A percentile compares a stretch with the other conserved stretches of the same genome.
These are phyloP conservation scores for Nyctanthes arbortristis DNA, from an alignment of 257 asterid genomes.

Conservation along the genomic window DNA sequence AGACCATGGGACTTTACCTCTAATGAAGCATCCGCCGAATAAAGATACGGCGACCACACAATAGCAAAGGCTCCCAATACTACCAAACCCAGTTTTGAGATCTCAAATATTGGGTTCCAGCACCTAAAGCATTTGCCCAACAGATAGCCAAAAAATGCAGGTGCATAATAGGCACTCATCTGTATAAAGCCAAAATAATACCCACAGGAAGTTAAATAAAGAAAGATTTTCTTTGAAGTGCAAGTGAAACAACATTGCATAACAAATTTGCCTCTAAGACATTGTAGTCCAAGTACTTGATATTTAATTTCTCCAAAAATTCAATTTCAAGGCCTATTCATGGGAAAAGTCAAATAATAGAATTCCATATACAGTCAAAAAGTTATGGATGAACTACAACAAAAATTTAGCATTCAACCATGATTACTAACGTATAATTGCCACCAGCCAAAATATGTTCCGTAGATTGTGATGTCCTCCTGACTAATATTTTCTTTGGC, in stretches of 20 bases:
- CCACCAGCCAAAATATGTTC: too few relatives aligned
- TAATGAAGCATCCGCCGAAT: conserved; percentile 62
- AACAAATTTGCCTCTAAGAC: conserved; percentile 11
- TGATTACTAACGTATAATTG: too few relatives aligned
- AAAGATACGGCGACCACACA: conserved; percentile 90
- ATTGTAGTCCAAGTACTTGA: conserved; percentile 4
- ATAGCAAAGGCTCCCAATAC: conserved; percentile 84
- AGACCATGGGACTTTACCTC: conserved; percentile 49
- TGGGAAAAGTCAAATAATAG: conserved; percentile 3
- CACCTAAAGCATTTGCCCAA: conserved; percentile 84
- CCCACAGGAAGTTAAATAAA: conserved; percentile 6
- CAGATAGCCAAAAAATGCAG: conserved; percentile 88
- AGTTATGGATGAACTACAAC: too few relatives aligned
- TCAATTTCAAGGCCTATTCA: not conserved
- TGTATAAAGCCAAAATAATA: conserved; percentile 32
- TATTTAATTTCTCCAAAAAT: conserved; percentile 11
- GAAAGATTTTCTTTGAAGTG: not conserved
- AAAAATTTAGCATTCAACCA: too few relatives aligned
- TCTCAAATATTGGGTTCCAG: conserved; percentile 54
- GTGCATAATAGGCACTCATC: conserved; percentile 97
- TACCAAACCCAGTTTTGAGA: conserved; percentile 72
- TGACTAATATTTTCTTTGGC: too few relatives aligned
- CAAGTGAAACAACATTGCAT: not conserved
- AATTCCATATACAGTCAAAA: conserved; percentile 3
- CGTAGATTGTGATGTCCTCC: too few relatives aligned